Conservation (phyloP, 75 land plant genomes). For the Sequoiadendron giganteum region DNA sequence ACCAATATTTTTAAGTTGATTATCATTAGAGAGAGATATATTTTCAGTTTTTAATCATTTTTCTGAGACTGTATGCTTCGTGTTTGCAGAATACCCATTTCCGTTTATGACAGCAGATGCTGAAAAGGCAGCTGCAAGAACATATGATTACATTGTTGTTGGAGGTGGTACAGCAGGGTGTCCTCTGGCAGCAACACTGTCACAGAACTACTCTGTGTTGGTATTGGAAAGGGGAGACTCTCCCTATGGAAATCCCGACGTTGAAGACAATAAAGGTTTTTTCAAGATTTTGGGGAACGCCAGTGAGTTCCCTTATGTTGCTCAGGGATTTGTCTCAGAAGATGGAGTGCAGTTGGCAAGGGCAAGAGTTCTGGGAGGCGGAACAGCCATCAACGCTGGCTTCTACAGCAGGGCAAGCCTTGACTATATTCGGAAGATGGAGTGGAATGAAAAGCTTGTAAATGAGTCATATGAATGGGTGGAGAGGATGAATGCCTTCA, state of each 20-base stretch:
- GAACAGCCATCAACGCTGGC: conserved; percentile 52
- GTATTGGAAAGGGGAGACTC: conserved; percentile 30
- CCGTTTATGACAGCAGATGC: too few relatives aligned
- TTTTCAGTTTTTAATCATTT: too few relatives aligned
- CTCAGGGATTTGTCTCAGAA: conserved; percentile 66
- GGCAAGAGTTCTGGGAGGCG: not conserved
- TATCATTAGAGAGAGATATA: too few relatives aligned
- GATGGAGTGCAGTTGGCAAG: conserved; percentile 46
- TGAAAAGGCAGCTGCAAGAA: too few relatives aligned
- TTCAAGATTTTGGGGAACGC: conserved; percentile 40
- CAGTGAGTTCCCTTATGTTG: conserved; percentile 35
- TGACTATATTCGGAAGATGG: conserved; percentile 31
- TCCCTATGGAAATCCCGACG: conserved; percentile 50
- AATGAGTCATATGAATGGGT: conserved; percentile 70
- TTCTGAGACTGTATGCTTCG: too few relatives aligned
- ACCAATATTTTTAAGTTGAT: too few relatives aligned
- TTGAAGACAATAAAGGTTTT: conserved; percentile 46
- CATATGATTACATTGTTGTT: conserved; percentile 35
- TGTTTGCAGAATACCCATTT: too few relatives aligned
- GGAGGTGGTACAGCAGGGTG: conserved; percentile 43
- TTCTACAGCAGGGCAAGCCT: conserved; percentile 76
- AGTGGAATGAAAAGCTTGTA: conserved; percentile 34
- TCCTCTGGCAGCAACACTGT: conserved; percentile 34
- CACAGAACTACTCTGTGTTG: conserved; percentile 20
- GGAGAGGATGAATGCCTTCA: conserved; percentile 53